Evolutionary conservation across 352 stramenopile species (phyloP), one percentile per base, ranked within the genome.

Genomic region (Pythium coloratum): DNA sequence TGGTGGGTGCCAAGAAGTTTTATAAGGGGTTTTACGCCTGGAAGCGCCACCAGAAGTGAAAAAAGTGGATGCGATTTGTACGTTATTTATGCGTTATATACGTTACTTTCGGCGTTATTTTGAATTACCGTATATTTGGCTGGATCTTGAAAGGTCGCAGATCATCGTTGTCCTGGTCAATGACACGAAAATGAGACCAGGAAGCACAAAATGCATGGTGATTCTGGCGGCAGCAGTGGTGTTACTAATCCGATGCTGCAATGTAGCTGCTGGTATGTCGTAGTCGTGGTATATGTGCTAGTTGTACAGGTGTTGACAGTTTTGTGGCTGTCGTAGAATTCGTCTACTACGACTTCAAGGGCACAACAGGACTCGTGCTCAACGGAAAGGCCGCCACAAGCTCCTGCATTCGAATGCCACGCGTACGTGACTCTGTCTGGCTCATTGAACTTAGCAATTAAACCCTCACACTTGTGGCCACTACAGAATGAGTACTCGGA

Each of bases 331-430:
- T 24, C 5, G 26, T 46, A 61, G 86, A 91, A 57, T 97, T 97
- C 67, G 80, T 92, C 12, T 97, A 93, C 67, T 86, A 91, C 50
- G 81, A 96, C 69, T 97, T 97, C 44, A 96, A 95, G 55, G 76
- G 73, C 36, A 97, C 89, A 6, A 84, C 74, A 3, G 91, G 89
- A 0, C 76, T 97, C 7, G 69, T 80, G 28, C 75, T 97, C 20
- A 94, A 94, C 65, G 91, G 91, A 34, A 76, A 88, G 40, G 83
- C 88, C 28, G 77, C 86, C 5, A 96, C 88, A 14, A 92, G 70
- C 62, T 92, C 78, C 64, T 97, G 91, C 58, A 72, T 69, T 12
- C 80, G 73, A 26, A 64, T 85, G 9, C 13, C 72, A 32, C 66
- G 61, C 30, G 83, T 92, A 76, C 12, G 76, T 26, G 20, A 24